A percentile compares a stretch with the other conserved stretches of the same genome.
phyloP scores from a whole-genome alignment of 1,284 basidiomycete genomes.

The Fomitopsis pinicola region DNA sequence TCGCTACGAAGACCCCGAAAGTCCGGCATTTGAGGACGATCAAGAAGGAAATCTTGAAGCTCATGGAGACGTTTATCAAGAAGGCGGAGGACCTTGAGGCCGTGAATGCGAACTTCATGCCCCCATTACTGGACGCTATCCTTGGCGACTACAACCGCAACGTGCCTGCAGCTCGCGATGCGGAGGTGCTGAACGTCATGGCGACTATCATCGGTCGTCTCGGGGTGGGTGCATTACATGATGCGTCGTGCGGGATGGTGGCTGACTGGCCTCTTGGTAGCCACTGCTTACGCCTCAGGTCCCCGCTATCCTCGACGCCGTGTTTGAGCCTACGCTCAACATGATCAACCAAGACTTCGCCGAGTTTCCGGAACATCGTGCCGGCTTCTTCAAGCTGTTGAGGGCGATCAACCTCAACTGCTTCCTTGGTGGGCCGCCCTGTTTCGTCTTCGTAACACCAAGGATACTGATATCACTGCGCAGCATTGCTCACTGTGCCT shows the following conservation, averaged over 20 bases:
- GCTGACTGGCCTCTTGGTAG: slow-evolving; percentile 34
- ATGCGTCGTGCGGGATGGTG: neutral
- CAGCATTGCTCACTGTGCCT: slow-evolving; percentile 83
- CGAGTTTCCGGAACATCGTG: slow-evolving; percentile 97
- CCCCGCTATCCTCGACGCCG: slow-evolving; percentile 93
- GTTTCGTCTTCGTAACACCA: neutral
- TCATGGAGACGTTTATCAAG: slow-evolving; percentile 97
- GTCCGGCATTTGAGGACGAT: slow-evolving; percentile 93
- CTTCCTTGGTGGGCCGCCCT: slow-evolving; percentile 75
- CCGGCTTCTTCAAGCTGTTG: slow-evolving; percentile 96
- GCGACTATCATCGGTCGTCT: slow-evolving; percentile 91
- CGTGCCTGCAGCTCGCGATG: slow-evolving; percentile 91
- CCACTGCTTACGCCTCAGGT: slow-evolving; percentile 89
- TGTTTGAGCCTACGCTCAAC: slow-evolving; percentile 95
- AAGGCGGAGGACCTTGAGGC: slow-evolving; percentile 95
- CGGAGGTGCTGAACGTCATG: slow-evolving; percentile 98
- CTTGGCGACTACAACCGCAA: slow-evolving; percentile 96
- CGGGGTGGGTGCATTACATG: slow-evolving; percentile 51
- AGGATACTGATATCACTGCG: slow-evolving; percentile 7
- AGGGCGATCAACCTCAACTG: slow-evolving; percentile 92
- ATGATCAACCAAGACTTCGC: slow-evolving; percentile 99
- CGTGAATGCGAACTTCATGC: slow-evolving; percentile 91
- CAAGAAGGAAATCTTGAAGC: slow-evolving; percentile 97
- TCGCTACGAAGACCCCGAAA: slow-evolving; percentile 98
- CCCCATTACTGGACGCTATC: slow-evolving; percentile 94